Evolutionary conservation across 2,329 filamentous ascomycete species (phyloP).

Genomic region (Elsinoe necatrix): DNA sequence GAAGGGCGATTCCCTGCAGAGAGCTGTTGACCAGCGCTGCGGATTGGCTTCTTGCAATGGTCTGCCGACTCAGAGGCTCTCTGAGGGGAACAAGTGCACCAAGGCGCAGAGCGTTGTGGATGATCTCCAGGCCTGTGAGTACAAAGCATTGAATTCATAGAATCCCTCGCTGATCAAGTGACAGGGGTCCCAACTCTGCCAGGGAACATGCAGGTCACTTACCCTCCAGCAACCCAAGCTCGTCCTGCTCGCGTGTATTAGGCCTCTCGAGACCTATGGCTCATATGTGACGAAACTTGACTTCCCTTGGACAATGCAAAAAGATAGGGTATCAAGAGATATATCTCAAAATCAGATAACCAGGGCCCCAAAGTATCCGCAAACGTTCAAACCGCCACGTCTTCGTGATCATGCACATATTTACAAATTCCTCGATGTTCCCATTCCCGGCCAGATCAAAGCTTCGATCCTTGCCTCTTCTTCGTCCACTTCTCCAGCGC

Average conservation of each 20-base stretch:
- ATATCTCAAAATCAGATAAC: not conserved
- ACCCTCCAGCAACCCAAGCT: not conserved
- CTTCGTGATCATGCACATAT: slow-evolving; percentile 8
- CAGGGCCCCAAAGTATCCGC: not conserved
- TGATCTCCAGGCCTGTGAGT: slow-evolving; percentile 28
- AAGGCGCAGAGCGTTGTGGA: slow-evolving; percentile 28
- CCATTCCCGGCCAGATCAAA: slow-evolving; percentile 21
- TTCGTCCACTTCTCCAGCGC: slow-evolving; percentile 34
- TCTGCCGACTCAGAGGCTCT: slow-evolving; percentile 29
- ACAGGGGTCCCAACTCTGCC: slow-evolving; percentile 12
- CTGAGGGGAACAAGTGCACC: slow-evolving; percentile 29
- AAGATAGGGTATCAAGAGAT: not conserved
- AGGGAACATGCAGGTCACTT: slow-evolving; percentile 13
- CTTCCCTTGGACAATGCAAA: not conserved
- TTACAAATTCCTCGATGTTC: not conserved
- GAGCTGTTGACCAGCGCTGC: slow-evolving; percentile 39
- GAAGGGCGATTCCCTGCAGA: slow-evolving; percentile 56
- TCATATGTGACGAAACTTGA: not conserved
- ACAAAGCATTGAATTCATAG: not conserved
- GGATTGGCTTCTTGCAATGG: slow-evolving; percentile 17
- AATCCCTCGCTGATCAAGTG: too few relatives aligned
- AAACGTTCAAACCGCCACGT: not conserved
- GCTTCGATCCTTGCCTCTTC: slow-evolving; percentile 31
- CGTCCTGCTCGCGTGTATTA: not conserved
- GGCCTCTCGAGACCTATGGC: not conserved